phyloP scores from a whole-genome alignment of 768 basidiomycete species.

The Macrolepiota albuminosa region DNA sequence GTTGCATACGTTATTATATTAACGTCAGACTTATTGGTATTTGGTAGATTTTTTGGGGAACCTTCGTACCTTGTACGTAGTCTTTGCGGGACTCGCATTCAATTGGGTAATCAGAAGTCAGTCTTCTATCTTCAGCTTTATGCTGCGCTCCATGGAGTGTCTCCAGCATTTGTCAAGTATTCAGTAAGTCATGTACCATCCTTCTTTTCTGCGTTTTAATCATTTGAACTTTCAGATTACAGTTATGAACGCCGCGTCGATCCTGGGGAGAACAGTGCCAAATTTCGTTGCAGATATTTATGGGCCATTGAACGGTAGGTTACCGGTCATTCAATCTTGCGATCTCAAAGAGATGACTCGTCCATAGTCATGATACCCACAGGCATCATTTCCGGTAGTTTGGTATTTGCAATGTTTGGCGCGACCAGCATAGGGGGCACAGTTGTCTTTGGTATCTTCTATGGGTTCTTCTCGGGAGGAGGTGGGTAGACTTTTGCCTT shows the following conservation, averaged over 20 bases:
- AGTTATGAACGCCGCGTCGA: conserved; percentile 46
- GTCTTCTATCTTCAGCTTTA: conserved; percentile 52
- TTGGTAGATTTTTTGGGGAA: conserved; percentile 40
- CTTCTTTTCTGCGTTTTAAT: background rate
- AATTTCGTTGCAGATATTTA: conserved; percentile 46
- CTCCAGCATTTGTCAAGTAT: conserved; percentile 37
- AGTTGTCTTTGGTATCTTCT: conserved; percentile 40
- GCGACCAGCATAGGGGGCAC: conserved; percentile 37
- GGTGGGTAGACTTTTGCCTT: conserved; percentile 25
- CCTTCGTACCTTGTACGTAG: conserved; percentile 45
- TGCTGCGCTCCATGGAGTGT: conserved; percentile 33
- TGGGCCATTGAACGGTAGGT: conserved; percentile 46
- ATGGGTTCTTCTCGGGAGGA: conserved; percentile 54
- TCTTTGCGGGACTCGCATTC: background rate
- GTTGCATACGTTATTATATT: background rate
- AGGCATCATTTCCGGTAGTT: conserved; percentile 33
- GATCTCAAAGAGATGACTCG: background rate
- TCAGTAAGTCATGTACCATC: conserved; percentile 24
- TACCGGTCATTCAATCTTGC: background rate
- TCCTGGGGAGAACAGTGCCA: conserved; percentile 57
- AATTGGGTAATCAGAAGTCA: conserved; percentile 13
- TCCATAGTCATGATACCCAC: conserved; percentile 38
- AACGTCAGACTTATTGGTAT: background rate
- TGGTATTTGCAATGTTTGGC: conserved; percentile 50
- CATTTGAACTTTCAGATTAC: conserved; percentile 31